Conservation (phyloP, 2,329 filamentous ascomycete species). For the Penicillium vulpinum region DNA sequence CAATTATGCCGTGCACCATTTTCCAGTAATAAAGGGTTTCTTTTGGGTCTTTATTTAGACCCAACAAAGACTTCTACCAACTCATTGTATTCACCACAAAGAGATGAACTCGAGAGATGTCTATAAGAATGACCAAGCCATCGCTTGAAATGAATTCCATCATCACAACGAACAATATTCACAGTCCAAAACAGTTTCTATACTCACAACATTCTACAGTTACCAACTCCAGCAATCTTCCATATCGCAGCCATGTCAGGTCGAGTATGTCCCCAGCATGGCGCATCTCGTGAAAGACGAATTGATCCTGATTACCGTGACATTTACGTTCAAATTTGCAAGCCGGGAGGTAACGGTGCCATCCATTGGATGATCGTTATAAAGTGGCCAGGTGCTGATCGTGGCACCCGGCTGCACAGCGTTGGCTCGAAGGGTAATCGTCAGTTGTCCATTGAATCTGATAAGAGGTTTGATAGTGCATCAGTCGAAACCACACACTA, state of each 20-base stretch:
- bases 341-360: neutral
- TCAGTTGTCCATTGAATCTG: neutral
- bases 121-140: neutral
- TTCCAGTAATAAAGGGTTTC: neutral
- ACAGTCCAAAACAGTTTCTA: neutral
- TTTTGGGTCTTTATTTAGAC: neutral
- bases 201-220: neutral
- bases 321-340: neutral
- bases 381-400: neutral
- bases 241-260: neutral
- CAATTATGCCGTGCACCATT: too few species aligned
- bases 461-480: neutral
- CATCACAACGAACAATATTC: neutral
- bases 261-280: neutral
- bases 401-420: neutral
- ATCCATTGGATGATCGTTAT: slow-evolving; percentile 1
- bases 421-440: neutral
- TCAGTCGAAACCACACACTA: neutral
- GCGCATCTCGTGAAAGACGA: too few species aligned
- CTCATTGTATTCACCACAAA: neutral
- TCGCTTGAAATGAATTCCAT: neutral
- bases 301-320: neutral
- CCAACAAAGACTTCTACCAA: neutral
- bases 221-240: neutral
- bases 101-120: neutral